phyloP scores from a whole-genome alignment of 345 rosid genomes.

The Arabidopsis arenosa region DNA sequence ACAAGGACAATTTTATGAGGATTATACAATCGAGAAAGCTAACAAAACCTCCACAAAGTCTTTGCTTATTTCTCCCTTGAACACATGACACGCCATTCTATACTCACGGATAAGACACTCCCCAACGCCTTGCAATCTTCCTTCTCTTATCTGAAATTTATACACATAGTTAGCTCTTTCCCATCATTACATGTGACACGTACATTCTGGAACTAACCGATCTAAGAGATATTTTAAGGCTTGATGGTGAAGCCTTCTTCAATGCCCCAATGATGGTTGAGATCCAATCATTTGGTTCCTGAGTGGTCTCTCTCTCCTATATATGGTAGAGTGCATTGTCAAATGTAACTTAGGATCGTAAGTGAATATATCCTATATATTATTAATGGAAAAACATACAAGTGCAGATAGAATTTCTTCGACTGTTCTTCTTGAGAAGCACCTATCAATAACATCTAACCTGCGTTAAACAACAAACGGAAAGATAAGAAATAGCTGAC shows the following conservation, averaged over 20 bases:
- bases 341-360: not conserved
- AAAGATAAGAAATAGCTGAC: no score
- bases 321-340: constrained; percentile 12
- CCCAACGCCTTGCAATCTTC: constrained; percentile 79
- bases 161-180: constrained; percentile 18
- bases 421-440: constrained; percentile 72
- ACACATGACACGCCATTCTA: constrained; percentile 77
- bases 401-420: constrained; percentile 79
- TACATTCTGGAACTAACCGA: constrained; percentile 51
- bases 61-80: constrained; percentile 76
- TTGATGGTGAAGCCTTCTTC: constrained; percentile 82
- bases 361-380: not conserved
- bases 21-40: not conserved
- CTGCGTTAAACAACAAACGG: constrained; percentile 21
- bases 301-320: constrained; percentile 61
- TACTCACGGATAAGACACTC: constrained; percentile 78
- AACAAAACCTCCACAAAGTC: constrained; percentile 71
- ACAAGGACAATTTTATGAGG: not conserved
- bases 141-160: constrained; percentile 76
- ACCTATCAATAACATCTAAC: constrained; percentile 62
- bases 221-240: constrained; percentile 83
- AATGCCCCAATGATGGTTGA: constrained; percentile 51
- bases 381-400: constrained; percentile 49
- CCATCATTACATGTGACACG: not conserved
- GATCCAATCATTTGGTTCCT: constrained; percentile 59